Percentiles rank a stretch among this genome's conserved stretches.
These are phyloP conservation scores for Metschnikowia aberdeeniae DNA, from an alignment of 805 yeast genomes.

Conservation along the genomic window DNA sequence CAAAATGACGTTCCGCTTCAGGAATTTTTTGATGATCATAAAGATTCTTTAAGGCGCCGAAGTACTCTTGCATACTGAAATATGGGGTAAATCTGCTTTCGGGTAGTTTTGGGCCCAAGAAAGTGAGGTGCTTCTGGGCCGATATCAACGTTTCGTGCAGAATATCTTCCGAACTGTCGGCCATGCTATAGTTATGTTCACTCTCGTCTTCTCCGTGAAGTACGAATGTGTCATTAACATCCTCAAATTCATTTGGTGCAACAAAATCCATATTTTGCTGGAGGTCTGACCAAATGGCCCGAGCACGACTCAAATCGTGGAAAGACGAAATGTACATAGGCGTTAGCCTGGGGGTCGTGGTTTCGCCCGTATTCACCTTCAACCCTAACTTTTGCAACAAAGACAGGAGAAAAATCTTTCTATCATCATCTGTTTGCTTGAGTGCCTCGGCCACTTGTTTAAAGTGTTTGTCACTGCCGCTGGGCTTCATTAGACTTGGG, in stretches of 20 bases:
- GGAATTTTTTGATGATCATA: conserved; percentile 24
- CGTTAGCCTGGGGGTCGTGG: conserved; percentile 60
- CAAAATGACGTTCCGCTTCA: conserved; percentile 39
- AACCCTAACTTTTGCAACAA: conserved; percentile 62
- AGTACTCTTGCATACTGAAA: conserved; percentile 63
- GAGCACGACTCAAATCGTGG: conserved; percentile 27
- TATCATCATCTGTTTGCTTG: conserved; percentile 37
- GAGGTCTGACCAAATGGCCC: conserved; percentile 33
- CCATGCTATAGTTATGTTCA: conserved; percentile 15
- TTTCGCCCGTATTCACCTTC: conserved; percentile 52
- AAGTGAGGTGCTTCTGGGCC: conserved; percentile 50
- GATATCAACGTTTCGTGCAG: conserved; percentile 18
- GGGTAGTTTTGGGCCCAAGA: conserved; percentile 45
- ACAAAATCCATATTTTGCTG: conserved; percentile 33
- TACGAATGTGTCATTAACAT: conserved; percentile 54
- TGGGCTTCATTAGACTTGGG: conserved; percentile 44
- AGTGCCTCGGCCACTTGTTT: conserved; percentile 33
- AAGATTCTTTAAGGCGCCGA: conserved; percentile 34
- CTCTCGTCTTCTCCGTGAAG: conserved; percentile 39
- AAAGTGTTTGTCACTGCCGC: conserved; percentile 27
- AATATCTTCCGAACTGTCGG: conserved; percentile 13
- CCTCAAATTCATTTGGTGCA: conserved; percentile 36
- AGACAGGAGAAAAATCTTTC: conserved; percentile 55
- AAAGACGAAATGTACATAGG: conserved; percentile 56
- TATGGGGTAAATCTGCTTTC: conserved; percentile 58